These are phyloP conservation scores for Pythium diclinum DNA, from an alignment of 352 stramenopile species.

Conservation along the genomic window DNA sequence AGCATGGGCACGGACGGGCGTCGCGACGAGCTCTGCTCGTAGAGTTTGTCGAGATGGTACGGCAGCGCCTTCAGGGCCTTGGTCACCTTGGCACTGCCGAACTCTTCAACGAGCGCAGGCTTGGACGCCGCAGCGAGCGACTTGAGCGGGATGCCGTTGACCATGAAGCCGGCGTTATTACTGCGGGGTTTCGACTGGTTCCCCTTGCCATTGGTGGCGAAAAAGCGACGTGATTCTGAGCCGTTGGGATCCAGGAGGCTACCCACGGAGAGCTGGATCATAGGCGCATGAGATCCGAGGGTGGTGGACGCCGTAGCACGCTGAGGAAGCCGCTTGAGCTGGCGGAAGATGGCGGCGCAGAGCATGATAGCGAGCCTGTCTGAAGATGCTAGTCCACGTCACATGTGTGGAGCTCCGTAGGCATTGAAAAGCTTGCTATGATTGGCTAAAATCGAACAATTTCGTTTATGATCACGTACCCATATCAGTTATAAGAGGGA, in stretches of 20 bases:
- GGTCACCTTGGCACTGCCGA: neutral
- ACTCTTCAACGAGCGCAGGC: neutral
- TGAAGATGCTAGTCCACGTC: neutral
- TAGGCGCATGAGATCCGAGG: neutral
- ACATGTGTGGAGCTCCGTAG: neutral
- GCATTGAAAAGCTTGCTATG: neutral
- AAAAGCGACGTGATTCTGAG: neutral
- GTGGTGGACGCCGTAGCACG: neutral
- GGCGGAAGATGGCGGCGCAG: neutral
- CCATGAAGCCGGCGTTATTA: neutral
- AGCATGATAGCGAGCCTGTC: neutral
- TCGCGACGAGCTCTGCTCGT: neutral
- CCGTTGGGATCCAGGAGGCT: neutral
- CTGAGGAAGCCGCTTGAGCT: neutral
- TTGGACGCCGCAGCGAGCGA: neutral
- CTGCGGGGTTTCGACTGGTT: neutral
- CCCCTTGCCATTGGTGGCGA: neutral
- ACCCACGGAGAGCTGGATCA: neutral
- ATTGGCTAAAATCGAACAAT: neutral
- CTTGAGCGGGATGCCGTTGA: neutral
- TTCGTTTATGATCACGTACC: neutral
- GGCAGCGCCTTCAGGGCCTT: neutral
- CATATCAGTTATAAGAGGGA: neutral
- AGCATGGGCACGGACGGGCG: neutral
- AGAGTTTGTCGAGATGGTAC: neutral